phyloP scores from a whole-genome alignment of 495 filamentous ascomycete species.

The Daldinia loculata region DNA sequence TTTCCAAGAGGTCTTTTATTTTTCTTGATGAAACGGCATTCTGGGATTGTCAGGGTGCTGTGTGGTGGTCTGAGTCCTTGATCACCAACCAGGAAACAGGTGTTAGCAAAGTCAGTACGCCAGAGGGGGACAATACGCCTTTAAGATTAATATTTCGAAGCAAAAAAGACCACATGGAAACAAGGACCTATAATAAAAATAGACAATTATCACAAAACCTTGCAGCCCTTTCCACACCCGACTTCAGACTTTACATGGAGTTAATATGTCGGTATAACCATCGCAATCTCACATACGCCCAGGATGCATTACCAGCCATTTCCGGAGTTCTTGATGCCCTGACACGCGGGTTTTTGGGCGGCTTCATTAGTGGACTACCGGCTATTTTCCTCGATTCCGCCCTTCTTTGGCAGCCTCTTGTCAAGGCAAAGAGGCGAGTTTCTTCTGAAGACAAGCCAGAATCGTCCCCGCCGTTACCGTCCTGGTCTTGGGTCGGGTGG shows the following conservation, averaged over 20 bases:
- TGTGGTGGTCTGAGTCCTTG: not conserved
- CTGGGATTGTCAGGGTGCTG: not conserved
- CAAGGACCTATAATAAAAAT: not conserved
- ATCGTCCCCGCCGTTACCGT: not conserved
- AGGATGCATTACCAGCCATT: not conserved
- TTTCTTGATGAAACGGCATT: not conserved
- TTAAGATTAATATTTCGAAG: too few relatives aligned
- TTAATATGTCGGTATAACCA: not conserved
- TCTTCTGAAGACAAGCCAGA: not conserved
- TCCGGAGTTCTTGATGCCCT: not conserved
- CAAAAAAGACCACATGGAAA: too few relatives aligned
- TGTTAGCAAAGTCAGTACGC: not conserved
- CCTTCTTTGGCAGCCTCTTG: not conserved
- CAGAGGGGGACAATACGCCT: too few relatives aligned
- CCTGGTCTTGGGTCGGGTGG: constrained; percentile 1
- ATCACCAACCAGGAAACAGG: not conserved
- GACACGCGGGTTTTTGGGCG: not conserved
- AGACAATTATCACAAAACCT: not conserved
- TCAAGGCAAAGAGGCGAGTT: not conserved
- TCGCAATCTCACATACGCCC: not conserved
- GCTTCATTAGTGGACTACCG: not conserved
- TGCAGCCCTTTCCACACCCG: not conserved
- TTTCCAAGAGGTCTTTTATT: not conserved
- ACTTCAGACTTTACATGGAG: not conserved
- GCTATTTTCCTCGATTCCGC: not conserved